Base-by-base conservation (phyloP, 2,329 filamentous ascomycete genomes). In the Hortaea sp. region DNA sequence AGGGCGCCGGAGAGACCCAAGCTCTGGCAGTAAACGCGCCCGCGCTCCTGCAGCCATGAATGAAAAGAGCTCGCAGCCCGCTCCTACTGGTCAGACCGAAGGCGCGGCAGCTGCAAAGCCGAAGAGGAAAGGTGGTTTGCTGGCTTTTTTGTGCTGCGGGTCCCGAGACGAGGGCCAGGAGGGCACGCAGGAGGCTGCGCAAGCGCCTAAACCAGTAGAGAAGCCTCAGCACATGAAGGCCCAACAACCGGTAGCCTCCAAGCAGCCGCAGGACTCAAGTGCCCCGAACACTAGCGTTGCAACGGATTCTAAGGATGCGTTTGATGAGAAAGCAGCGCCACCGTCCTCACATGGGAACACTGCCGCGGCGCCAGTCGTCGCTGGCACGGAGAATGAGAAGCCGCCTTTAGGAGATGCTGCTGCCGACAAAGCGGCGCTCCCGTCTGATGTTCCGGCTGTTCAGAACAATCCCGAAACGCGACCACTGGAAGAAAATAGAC, bases 71-170 rank as follows among this genome's bases (percentile, higher is more conserved):
- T 53, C 63, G 28, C 59, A 61, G 37, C 50, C 57, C 47, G 53
- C 59, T 38, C 58, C 65, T n/a, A 57, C 59, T 11, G 52, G 58
- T 3, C 60, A 61, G 13, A 46, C 58, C 27, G 49, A 59, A 12
- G 53, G 60, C 29, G 57, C 60, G 45, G 61, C 60, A 6, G 53
- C 57, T 38, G 46, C 53, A 52, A 68, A 60, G 48, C 65, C 63
- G 48, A 70, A 67, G 56, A 70, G 69, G 57, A 67, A 67, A 34
- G 61, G 63, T 20, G 65, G 63, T 11, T 55, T 73, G 30, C 56
- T 73, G 7, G 62, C 68, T 9, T 74, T 86, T 45, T 70, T 87
- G 48, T 87, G 83, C 68, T 86, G 83, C 63, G 74, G 72, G 46
- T 73, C 79, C 37, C 78, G 81, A 42, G 80, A 82, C 51, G 73